Conservation (phyloP, 2,329 filamentous ascomycete species). For the Emmonsia crescens region DNA sequence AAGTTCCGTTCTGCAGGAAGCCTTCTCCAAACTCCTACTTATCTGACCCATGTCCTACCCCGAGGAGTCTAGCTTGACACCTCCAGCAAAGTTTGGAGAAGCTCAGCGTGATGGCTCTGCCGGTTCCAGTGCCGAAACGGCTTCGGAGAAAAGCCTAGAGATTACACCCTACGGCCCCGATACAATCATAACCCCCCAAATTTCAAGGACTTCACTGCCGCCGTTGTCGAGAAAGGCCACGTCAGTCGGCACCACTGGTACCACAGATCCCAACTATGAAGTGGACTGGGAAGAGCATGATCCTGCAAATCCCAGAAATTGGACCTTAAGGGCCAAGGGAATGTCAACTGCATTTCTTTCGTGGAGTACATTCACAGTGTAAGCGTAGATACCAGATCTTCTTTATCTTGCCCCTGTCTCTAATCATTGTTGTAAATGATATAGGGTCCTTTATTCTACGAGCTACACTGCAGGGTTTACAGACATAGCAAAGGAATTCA, state of each 20-base stretch:
- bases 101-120: background rate
- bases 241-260: constrained; percentile 36
- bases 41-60: constrained; percentile 16
- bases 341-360: constrained; percentile 46
- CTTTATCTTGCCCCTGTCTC: background rate
- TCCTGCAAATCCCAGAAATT: constrained; percentile 56
- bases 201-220: constrained; percentile 20
- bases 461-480: constrained; percentile 64
- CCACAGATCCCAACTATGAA: constrained; percentile 53
- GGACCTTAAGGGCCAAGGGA: constrained; percentile 50
- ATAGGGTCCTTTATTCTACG: constrained; percentile 60
- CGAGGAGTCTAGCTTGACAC: constrained; percentile 12
- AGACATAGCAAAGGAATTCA: constrained; percentile 58
- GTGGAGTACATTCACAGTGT: constrained; percentile 47
- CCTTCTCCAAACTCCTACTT: background rate
- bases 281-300: constrained; percentile 59
- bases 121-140: constrained; percentile 14
- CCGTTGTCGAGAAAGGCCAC: constrained; percentile 32
- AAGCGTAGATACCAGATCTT: constrained; percentile 17
- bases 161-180: constrained; percentile 12
- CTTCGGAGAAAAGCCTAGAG: constrained; percentile 15
- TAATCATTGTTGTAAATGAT: constrained; percentile 13
- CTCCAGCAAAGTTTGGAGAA: constrained; percentile 14
- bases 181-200: constrained; percentile 20
- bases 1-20: background rate